phyloP scores from a whole-genome alignment of 1,284 basidiomycete species.

The Ceratobasidium sp. region DNA sequence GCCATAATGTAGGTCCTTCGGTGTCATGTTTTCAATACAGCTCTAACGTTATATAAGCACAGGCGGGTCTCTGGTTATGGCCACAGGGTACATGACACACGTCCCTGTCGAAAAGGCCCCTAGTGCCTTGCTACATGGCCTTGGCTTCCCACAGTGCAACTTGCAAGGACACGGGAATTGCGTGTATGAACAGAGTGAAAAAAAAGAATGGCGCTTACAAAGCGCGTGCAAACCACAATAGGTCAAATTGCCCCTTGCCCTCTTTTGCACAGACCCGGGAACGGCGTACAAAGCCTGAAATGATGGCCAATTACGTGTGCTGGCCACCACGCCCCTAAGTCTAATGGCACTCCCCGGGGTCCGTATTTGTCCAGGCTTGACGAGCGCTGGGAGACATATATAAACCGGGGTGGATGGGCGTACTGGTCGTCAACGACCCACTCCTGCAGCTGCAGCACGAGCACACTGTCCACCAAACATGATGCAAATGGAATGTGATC shows the following conservation, averaged over 20 bases:
- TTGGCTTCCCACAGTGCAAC: too few relatives aligned
- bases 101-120: not conserved
- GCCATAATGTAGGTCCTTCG: not conserved
- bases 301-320: constrained; percentile 21
- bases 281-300: not conserved
- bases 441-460: not conserved
- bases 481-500: constrained; percentile 31
- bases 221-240: not conserved
- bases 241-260: constrained; percentile 1
- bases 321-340: constrained; percentile 4
- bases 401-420: constrained; percentile 32
- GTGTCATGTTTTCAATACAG: not conserved
- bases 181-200: not conserved
- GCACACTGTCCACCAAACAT: too few relatives aligned
- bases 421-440: not conserved
- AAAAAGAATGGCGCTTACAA: not conserved
- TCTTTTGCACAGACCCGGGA: not conserved
- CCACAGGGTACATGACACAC: not conserved
- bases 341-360: constrained; percentile 20
- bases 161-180: too few relatives aligned
- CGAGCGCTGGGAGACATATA: constrained; percentile 16
- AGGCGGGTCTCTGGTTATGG: not conserved
- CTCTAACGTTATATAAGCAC: not conserved
- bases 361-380: constrained; percentile 24
- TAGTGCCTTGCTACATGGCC: too few relatives aligned